Conservation (phyloP, 1,139 yeast species). For the Debaryomycetaceae sp. region DNA sequence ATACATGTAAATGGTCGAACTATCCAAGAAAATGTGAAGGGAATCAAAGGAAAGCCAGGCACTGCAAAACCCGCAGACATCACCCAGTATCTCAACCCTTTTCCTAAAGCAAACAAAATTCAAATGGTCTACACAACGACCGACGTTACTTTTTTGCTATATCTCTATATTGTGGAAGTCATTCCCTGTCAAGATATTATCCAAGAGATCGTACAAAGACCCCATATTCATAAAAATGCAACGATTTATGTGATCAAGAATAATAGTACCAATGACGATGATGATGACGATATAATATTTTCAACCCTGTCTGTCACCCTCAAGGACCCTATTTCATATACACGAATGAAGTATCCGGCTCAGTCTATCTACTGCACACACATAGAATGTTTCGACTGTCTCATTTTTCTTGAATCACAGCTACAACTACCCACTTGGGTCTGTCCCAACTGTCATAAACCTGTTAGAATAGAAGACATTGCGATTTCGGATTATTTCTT, state of each 20-base stretch:
- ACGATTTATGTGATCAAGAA: conserved; percentile 42
- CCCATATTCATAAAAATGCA: conserved; percentile 46
- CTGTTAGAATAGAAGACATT: conserved; percentile 45
- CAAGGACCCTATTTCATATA: conserved; percentile 62
- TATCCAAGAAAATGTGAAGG: conserved; percentile 51
- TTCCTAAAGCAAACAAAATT: conserved; percentile 34
- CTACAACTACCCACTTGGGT: conserved; percentile 61
- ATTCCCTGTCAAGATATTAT: conserved; percentile 34
- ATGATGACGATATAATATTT: conserved; percentile 56
- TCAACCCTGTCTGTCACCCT: conserved; percentile 56
- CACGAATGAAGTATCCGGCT: conserved; percentile 58
- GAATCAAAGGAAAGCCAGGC: conserved; percentile 59
- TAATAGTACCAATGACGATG: conserved; percentile 27
- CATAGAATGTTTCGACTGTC: conserved; percentile 70
- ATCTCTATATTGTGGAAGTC: conserved; percentile 52
- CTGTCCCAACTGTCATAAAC: conserved; percentile 61
- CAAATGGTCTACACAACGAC: conserved; percentile 54
- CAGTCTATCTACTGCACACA: conserved; percentile 61
- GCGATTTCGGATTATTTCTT: conserved; percentile 59
- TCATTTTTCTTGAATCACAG: conserved; percentile 57
- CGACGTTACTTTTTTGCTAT: conserved; percentile 40
- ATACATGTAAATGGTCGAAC: conserved; percentile 46
- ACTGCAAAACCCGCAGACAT: conserved; percentile 68
- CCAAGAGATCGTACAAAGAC: conserved; percentile 24
- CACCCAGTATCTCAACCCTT: conserved; percentile 36